Evolutionary conservation across 352 stramenopile genomes (phyloP), one percentile per base, ranked within the genome.

Genomic region (Phytophthora lateralis): DNA sequence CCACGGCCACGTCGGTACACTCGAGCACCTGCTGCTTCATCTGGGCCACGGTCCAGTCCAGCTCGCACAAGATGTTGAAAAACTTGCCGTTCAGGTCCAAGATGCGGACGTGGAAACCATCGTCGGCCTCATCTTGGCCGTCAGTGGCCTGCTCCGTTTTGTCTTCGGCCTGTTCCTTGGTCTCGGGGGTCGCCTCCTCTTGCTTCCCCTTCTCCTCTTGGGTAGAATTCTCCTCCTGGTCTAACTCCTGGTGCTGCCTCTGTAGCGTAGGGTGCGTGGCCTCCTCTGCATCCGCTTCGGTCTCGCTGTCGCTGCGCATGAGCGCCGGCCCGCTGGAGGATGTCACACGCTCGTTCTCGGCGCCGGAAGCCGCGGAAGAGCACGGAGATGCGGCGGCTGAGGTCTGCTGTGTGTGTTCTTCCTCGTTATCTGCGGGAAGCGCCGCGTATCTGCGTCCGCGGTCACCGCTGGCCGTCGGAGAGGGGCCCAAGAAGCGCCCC

Each of bases 21-120:
- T 93, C 84, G 34, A 84, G 53, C 45, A 96, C 80, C 47, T 91
- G 87, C 41, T 73, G 60, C 64, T 95, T 93, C 52, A 95, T 71
- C 18, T 63, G 60, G 20, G 65, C 42, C 20, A 96, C 82, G 9
- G 39, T 79, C 84, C 80, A 93, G 45, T 92, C 82, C 34, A 90
- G 60, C 11, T 63, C 57, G 42, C 84, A 91, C 24, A 73, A 30
- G 54, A 96, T 86, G 34, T 74, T 80, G 60, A 93, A 95, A 61
- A 90, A 91, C 55, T 93, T 95, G 51, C 87, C 87, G 51, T 94
- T 93, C 10, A 95, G 60, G 63, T 95, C 85, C 42, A 95, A 57
- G 38, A 95, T 93, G 29, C 85, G 81, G 30, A 95, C 73, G 39
- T 79, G 66, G 44, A 95, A 75, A 17, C 63, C 32, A 6, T 73